Evolutionary conservation across 129 eudicot species (phyloP), one percentile per base, ranked within the genome.

Genomic region (Helianthus tuberosus): DNA sequence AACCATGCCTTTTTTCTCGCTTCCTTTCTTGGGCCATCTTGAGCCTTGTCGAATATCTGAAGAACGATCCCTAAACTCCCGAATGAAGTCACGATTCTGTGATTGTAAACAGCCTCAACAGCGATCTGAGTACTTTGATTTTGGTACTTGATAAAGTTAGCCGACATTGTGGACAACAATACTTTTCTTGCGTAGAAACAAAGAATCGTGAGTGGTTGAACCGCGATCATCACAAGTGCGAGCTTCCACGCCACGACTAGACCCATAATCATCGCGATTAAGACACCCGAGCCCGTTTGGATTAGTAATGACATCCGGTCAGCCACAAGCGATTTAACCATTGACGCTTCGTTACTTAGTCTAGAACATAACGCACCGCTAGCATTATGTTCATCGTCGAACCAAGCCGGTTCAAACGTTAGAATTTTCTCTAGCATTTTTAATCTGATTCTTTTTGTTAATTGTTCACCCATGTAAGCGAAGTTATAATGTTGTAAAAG

Each of bases 311-410:
- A 94, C 55, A 86, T 79, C 66, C 98, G 62, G 59, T 94, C 98
- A 5, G 97, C 98, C 13, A 94, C 91, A 5, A 94, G 86, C n/a
- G 98, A 94, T 68, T 94, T 94, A 4, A 94, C 97, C 88, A 90
- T 70, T 12, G 96, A 79, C 16, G 98, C 98, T 62, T 94, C 97
- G 43, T 88, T 70, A 84, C 89, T 86, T 76, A 94, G 74, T 74
- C 96, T 78, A 10, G 96, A 88, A 69, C 97, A 90, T 11, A 90
- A 57, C 5, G 91, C 91, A 7, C 89, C 94, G 64, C 91, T 94
- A 2, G 98, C 88, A 32, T 94, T 90, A 11, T 82, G 77, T 53
- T 90, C 97, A 5, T 90, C 93, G 32, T 94, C 98, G 16, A 94
- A 94, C 98, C 98, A 94, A 10, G 97, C 96, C 0, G 98, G 65